Percentiles rank a stretch among this genome's conserved stretches.
Evolutionary conservation across 2,329 filamentous ascomycete genomes (phyloP).

Genomic region (Tolypocladium endophyticum): DNA sequence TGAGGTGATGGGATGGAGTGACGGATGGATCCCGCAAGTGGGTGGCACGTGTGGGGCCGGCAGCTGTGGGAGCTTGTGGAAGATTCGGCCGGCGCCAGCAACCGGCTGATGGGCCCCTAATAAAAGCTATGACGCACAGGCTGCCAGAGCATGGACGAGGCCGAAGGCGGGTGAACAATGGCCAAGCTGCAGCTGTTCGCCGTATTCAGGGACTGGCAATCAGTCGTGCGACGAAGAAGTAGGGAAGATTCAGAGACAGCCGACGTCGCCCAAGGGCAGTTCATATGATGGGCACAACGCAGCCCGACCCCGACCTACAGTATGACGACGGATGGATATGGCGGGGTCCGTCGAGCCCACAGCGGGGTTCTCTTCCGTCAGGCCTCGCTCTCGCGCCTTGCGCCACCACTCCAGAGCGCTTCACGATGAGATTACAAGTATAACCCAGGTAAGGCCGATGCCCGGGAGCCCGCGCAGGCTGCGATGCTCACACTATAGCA

Average conservation of each 20-base stretch:
- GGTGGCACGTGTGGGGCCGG: constrained; percentile 1
- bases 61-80: constrained; percentile 23
- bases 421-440: not conserved
- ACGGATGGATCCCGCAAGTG: not conserved
- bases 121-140: not conserved
- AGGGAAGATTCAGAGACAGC: not conserved
- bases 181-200: not conserved
- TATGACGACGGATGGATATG: not conserved
- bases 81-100: constrained; percentile 8
- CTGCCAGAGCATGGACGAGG: not conserved
- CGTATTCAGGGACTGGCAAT: not conserved
- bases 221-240: not conserved
- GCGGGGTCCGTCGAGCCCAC: not conserved
- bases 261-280: not conserved
- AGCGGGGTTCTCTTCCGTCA: not conserved
- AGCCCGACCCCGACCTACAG: not conserved
- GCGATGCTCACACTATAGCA: not conserved
- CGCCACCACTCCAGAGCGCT: not conserved
- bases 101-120: not conserved
- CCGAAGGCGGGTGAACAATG: not conserved
- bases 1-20: not conserved
- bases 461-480: not conserved
- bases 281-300: not conserved
- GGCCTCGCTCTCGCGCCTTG: not conserved
- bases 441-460: not conserved